Conservation (phyloP, 2,329 filamentous ascomycete species). For the Fusarium domesticum region DNA sequence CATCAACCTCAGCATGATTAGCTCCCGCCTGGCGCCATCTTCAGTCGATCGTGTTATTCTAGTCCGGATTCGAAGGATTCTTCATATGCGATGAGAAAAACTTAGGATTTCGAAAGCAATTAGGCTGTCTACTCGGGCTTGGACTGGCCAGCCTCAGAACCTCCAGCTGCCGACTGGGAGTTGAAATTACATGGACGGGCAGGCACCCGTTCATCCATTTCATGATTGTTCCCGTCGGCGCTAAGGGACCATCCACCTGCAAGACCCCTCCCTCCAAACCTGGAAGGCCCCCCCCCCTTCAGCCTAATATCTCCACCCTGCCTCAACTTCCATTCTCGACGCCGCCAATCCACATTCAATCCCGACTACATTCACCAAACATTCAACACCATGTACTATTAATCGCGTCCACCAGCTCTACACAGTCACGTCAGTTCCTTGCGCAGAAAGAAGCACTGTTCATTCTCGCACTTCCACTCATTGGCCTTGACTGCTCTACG, state of each 20-base stretch:
- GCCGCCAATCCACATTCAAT: neutral
- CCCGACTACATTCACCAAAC: neutral
- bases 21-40: no score
- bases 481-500: neutral
- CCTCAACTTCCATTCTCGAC: neutral
- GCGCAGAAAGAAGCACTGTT: neutral
- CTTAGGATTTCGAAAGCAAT: no score
- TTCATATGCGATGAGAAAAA: no score
- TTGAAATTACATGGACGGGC: neutral
- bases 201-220: neutral
- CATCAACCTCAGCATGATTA: no score
- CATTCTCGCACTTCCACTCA: neutral
- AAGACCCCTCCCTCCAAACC: neutral
- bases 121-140: no score
- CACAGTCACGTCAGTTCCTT: neutral
- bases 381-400: neutral
- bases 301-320: neutral
- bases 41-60: no score
- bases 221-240: no score
- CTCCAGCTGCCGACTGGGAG: neutral
- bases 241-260: neutral
- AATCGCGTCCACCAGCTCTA: neutral
- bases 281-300: no score
- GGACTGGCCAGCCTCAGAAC: neutral
- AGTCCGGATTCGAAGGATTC: no score